These are phyloP conservation scores for Raphanus sativus DNA, from an alignment of 345 rosid genomes.

Conservation along the genomic window DNA sequence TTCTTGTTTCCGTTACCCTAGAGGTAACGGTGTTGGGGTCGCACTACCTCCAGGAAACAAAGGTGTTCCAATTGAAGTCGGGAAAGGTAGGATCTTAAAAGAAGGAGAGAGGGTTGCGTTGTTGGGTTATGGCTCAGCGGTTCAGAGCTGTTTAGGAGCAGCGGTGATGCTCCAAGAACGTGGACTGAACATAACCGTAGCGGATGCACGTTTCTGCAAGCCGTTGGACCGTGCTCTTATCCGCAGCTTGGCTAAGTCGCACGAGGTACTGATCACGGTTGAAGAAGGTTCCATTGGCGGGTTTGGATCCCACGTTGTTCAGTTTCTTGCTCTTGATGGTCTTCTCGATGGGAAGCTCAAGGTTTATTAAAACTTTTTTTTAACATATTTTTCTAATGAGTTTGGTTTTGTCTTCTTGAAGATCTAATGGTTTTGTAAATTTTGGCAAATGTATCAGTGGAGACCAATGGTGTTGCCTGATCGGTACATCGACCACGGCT, in stretches of 20 bases:
- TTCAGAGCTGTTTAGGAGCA: constrained; percentile 86
- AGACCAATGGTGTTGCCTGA: constrained; percentile 89
- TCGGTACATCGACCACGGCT: constrained; percentile 84
- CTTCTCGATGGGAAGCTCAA: constrained; percentile 88
- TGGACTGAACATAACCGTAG: constrained; percentile 65
- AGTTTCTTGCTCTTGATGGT: constrained; percentile 88
- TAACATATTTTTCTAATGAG: neutral
- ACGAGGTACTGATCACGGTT: constrained; percentile 77
- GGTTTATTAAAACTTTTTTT: constrained; percentile 38
- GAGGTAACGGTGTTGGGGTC: constrained; percentile 91
- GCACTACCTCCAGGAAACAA: constrained; percentile 72
- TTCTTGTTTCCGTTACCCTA: constrained; percentile 92
- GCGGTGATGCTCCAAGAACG: constrained; percentile 52
- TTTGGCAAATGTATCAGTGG: constrained; percentile 58
- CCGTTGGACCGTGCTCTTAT: constrained; percentile 79
- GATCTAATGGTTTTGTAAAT: neutral
- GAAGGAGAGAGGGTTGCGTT: constrained; percentile 92
- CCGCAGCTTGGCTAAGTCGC: constrained; percentile 80
- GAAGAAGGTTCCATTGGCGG: constrained; percentile 99
- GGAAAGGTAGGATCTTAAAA: constrained; percentile 73
- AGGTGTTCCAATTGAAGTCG: constrained; percentile 86
- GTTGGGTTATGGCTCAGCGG: constrained; percentile 84
- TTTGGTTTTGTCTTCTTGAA: neutral
- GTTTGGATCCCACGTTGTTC: constrained; percentile 93
- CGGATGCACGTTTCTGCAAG: constrained; percentile 91